Base-by-base conservation (phyloP, 163 green algal species). In the Smithsoniella earleae region DNA sequence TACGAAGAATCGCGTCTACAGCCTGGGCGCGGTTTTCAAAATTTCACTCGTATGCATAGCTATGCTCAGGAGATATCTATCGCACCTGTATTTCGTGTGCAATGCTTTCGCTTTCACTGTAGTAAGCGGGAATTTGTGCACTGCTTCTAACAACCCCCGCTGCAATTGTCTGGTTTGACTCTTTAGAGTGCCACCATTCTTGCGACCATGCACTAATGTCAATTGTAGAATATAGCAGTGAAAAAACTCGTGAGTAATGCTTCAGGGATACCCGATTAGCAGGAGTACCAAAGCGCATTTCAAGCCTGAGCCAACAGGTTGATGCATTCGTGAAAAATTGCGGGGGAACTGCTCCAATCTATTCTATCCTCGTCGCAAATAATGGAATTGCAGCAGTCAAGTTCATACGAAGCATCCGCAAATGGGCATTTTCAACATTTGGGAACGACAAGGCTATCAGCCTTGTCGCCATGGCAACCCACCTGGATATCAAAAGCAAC, bases 321-420 rank as follows among this genome's bases (percentile, higher is more conserved):
- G 83, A 88, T 40, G 30, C 69, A 0, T 84, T 81, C n/a, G 77
- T 85, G n/a, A 16, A 37, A 8, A 79, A 86, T 36, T 74, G 84
- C 34, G 86, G 83, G 25, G 90, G 89, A 18, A 83, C 87, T 76
- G 77, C 75, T 4, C 77, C 88, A 38, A 91, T 96, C 52, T 69
- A 75, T 82, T 92, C 87, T 63, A 87, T 99, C 10, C 86, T 99
- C 22, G 90, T 99, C 27, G 92, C 94, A 25, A 99, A 99, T 88
- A 99, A 98, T 78, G 94, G 94, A 16, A 89, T 98, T 36, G 94
- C 91, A 3, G 94, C 94, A 0, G 90, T 97, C 74, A 98, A 99
- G 80, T 98, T 96, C 82, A 99, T 98, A 66, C 82, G 94, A 62
- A 88, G 77, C 72, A 81, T 96, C 16, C 85, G 89, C 44, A 85